Conservation (phyloP, 352 stramenopile genomes). For the Aphanomyces astaci region DNA sequence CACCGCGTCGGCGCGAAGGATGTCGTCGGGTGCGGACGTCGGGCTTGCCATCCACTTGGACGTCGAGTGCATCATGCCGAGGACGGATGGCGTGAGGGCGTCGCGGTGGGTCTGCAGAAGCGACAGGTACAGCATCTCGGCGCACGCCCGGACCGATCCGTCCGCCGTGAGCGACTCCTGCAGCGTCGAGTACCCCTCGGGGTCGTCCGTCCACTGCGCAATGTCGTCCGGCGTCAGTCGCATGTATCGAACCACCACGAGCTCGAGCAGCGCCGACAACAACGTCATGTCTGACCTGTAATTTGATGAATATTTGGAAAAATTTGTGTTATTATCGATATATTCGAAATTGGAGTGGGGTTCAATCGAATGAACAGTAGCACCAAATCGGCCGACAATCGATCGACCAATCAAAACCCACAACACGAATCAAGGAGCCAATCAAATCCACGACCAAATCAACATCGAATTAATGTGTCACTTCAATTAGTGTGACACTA, state of each 20-base stretch:
- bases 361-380: too few species aligned
- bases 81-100: conserved; percentile 58
- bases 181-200: conserved; percentile 54
- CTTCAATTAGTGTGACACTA: too few species aligned
- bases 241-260: conserved; percentile 77
- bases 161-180: conserved; percentile 68
- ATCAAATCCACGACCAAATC: too few species aligned
- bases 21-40: conserved; percentile 14
- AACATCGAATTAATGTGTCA: too few species aligned
- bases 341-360: too few species aligned
- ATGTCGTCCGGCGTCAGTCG: conserved; percentile 45
- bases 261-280: conserved; percentile 50
- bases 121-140: conserved; percentile 78
- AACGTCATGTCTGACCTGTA: conserved; percentile 28
- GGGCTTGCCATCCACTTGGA: conserved; percentile 38
- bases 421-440: too few species aligned
- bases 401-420: too few species aligned
- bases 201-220: conserved; percentile 59
- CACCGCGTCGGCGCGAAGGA: conserved; percentile 68
- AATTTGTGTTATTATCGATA: too few species aligned
- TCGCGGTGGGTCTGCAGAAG: conserved; percentile 65
- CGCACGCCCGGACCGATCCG: conserved; percentile 69
- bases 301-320: background rate
- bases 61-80: conserved; percentile 48
- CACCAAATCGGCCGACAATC: too few species aligned